A percentile compares a stretch with the other conserved stretches of the same genome.
Evolutionary conservation across 768 basidiomycete genomes (phyloP).

Genomic region (Postia placenta): DNA sequence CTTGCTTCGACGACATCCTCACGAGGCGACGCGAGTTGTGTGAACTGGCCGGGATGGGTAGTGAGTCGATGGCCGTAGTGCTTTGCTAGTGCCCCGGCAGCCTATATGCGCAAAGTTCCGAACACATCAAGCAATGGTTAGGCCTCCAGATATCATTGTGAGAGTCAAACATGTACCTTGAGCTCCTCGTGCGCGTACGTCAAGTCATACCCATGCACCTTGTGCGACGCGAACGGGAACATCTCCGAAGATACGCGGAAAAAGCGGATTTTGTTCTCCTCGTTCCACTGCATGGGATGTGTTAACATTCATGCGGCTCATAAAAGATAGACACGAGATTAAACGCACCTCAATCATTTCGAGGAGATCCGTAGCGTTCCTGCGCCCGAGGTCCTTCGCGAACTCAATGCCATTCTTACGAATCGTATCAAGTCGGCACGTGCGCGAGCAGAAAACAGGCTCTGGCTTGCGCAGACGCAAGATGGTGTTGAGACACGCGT

Average conservation of each 20-base stretch:
- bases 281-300: constrained; percentile 60
- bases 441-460: constrained; percentile 58
- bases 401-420: constrained; percentile 61
- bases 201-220: constrained; percentile 72
- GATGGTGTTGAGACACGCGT: constrained; percentile 85
- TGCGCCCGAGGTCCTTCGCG: constrained; percentile 74
- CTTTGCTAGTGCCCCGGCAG: constrained; percentile 39
- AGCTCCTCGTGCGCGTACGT: constrained; percentile 60
- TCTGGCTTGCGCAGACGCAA: constrained; percentile 67
- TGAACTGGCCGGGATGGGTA: constrained; percentile 81
- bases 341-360: constrained; percentile 60
- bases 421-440: constrained; percentile 65
- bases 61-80: constrained; percentile 61
- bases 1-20: constrained; percentile 69
- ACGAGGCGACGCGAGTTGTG: constrained; percentile 75
- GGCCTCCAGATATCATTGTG: no score
- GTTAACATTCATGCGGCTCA: no score
- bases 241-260: constrained; percentile 86
- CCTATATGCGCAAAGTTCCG: no score
- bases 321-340: no score
- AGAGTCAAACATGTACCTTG: no score
- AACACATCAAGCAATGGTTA: no score
- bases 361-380: constrained; percentile 67
- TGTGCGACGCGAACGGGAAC: constrained; percentile 90
- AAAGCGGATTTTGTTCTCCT: constrained; percentile 79